These are phyloP conservation scores for Boletus sp. DNA, from an alignment of 768 basidiomycete species.

Conservation along the genomic window DNA sequence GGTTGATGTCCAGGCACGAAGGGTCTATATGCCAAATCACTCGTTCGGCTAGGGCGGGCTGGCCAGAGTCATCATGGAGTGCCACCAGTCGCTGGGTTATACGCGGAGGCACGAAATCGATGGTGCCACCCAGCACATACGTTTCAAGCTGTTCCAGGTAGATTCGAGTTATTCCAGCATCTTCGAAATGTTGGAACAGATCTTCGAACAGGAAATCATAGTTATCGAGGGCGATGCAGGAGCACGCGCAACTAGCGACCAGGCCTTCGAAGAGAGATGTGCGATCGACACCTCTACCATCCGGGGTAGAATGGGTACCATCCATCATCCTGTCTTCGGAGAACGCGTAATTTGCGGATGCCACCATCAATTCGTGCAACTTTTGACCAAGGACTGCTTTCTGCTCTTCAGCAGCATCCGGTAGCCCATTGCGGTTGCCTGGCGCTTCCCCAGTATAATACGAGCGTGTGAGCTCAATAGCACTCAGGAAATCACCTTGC, in stretches of 20 bases:
- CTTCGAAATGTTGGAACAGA: conserved; percentile 86
- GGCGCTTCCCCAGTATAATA: conserved; percentile 80
- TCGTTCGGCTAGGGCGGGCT: conserved; percentile 77
- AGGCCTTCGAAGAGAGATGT: conserved; percentile 88
- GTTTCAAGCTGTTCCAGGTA: conserved; percentile 81
- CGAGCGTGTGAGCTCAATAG: conserved; percentile 79
- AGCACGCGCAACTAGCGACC: conserved; percentile 72
- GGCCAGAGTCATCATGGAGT: conserved; percentile 67
- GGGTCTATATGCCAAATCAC: conserved; percentile 98
- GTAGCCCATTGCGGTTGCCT: conserved; percentile 88
- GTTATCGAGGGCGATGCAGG: conserved; percentile 77
- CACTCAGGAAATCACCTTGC: conserved; percentile 83
- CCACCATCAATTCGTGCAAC: conserved; percentile 79
- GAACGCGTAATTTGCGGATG: conserved; percentile 87
- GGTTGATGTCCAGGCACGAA: conserved; percentile 86
- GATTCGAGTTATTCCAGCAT: conserved; percentile 78
- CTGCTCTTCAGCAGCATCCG: conserved; percentile 58
- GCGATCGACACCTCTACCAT: conserved; percentile 89
- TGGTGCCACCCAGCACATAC: conserved; percentile 72
- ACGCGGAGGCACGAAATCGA: conserved; percentile 77
- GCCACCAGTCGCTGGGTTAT: conserved; percentile 84
- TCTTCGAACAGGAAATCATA: conserved; percentile 91
- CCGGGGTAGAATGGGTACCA: conserved; percentile 74
- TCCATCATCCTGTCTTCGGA: conserved; percentile 95
- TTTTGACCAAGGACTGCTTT: conserved; percentile 68